Conservation (phyloP, 2,329 filamentous ascomycete genomes). For the Teratosphaeria pseudoeucalypti region DNA sequence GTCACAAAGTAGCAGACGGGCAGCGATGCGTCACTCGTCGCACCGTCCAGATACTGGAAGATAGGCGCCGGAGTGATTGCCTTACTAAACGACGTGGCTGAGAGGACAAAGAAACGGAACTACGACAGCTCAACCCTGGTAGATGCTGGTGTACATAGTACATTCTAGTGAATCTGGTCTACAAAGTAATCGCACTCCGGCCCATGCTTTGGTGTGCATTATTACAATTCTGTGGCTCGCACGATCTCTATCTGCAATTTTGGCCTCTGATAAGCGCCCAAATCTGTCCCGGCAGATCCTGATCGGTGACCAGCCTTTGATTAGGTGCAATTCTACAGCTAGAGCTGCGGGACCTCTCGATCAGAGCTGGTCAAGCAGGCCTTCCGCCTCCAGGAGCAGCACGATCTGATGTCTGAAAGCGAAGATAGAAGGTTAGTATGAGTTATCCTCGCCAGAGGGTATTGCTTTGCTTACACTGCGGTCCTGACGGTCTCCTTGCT, state of each 20-base stretch:
- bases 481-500: conserved; percentile 82
- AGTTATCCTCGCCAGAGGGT: background rate
- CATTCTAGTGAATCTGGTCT: background rate
- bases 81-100: background rate
- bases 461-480: conserved; percentile 47
- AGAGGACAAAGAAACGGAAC: background rate
- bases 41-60: background rate
- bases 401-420: conserved; percentile 70
- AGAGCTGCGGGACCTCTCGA: background rate
- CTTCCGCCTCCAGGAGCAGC: conserved; percentile 78
- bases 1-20: background rate
- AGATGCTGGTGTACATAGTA: background rate
- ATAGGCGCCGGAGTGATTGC: background rate
- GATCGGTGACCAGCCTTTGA: no score
- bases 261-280: background rate
- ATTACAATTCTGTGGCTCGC: background rate
- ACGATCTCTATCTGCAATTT: background rate
- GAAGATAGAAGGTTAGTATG: background rate
- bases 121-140: background rate
- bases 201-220: background rate
- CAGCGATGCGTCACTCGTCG: background rate
- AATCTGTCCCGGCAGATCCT: background rate
- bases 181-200: background rate
- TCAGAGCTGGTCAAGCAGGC: conserved; percentile 62
- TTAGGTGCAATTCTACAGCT: background rate